Base-by-base conservation (phyloP, 345 rosid species). In the Syzygium oleosum region DNA sequence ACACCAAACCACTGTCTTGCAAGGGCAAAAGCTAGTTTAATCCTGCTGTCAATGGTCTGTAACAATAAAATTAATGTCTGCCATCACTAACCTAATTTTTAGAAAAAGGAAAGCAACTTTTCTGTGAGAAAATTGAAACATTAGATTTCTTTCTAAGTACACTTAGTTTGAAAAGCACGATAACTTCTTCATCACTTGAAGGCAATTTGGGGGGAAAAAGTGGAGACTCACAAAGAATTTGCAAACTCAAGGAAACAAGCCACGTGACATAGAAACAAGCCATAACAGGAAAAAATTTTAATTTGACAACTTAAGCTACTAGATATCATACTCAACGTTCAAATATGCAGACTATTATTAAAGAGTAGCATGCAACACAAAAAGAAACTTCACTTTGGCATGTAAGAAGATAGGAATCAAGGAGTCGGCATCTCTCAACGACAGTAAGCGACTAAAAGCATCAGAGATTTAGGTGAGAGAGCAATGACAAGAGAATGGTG, bases 1-100 rank as follows among this genome's bases (percentile, higher is more conserved):
- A 94, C 93, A 68, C 99, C 99, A 94, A 98, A 98, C 99, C 99
- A 98, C 93, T 98, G 99, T 87, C 94, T 96, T 84, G 99, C 99
- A 87, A 98, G 96, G 83, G 97, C 96, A 91, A 90, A 94, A 86
- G 98, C 98, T 92, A 98, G 93, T 91, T 94, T 98, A 89, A 96
- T 90, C 92, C 99, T 94, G 5, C 99, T 94, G 84, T 95, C 98
- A 91, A 96, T 95, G 68, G 94, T 93, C 99, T 98, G 96, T 90
- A 85, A 88, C 88, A 86, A 88, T 23, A 91, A 86, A 90, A 85
- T 84, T 88, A 84, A n/a, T 85, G 85, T 54, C 89, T 90, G 85
- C 91, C 90, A 79, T 88, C 54, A 34, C 79, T 73, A 34, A 73
- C 80, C 85, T 25, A 29, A 29, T 34, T 49, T 51, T 29, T 19